Conservation (phyloP, 768 basidiomycete species). For the Boletales sp. region DNA sequence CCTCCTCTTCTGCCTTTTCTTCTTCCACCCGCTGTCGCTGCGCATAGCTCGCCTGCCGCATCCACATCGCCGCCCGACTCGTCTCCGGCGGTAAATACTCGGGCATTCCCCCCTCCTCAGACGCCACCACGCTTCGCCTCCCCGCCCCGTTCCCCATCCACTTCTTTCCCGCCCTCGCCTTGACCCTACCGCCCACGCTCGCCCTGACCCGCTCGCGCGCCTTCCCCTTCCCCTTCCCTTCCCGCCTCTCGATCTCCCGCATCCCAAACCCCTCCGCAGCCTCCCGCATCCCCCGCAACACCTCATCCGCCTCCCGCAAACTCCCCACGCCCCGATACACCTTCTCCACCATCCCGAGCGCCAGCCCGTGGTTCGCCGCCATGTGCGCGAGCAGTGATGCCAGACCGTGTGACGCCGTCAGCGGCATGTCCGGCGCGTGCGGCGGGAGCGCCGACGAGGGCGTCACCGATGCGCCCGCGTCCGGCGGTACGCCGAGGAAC, state of each 20-base stretch:
- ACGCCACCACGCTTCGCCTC: constrained; percentile 11
- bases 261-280: constrained; percentile 31
- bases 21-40: background rate
- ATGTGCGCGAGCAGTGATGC: constrained; percentile 35
- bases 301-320: constrained; percentile 37
- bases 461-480: background rate
- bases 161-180: background rate
- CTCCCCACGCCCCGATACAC: constrained; percentile 34
- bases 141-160: constrained; percentile 3
- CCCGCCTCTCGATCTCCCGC: constrained; percentile 7
- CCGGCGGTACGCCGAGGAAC: too few relatives aligned
- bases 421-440: constrained; percentile 12
- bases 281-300: constrained; percentile 37
- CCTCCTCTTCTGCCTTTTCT: constrained; percentile 1
- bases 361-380: constrained; percentile 44
- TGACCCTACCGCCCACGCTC: background rate
- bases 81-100: constrained; percentile 29
- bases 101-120: constrained; percentile 10
- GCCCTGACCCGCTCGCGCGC: background rate
- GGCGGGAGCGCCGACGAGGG: background rate
- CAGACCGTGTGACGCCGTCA: constrained; percentile 27
- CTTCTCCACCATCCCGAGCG: constrained; percentile 36
- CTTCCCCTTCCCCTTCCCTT: background rate
- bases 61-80: constrained; percentile 27
- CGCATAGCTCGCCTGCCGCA: constrained; percentile 7